phyloP scores from a whole-genome alignment of 176 grass and related monocot species.

The Typha latifolia region DNA sequence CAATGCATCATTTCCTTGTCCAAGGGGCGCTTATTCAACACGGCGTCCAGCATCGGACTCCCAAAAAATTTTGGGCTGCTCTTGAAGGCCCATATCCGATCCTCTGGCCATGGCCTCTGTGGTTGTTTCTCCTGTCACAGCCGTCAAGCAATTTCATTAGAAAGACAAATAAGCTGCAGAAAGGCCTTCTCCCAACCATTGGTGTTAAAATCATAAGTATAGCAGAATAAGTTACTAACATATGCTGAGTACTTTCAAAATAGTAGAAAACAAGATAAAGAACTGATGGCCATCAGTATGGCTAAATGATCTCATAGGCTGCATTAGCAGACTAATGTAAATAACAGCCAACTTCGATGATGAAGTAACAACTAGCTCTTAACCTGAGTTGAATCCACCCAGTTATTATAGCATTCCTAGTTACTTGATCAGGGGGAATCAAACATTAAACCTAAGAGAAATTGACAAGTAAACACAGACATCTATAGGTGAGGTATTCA shows the following conservation, averaged over 20 bases:
- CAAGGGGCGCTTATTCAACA: conserved; percentile 72
- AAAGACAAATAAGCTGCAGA: too few species aligned
- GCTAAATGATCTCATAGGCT: too few species aligned
- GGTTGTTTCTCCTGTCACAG: conserved; percentile 87
- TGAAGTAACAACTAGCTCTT: too few species aligned
- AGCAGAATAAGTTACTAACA: background rate
- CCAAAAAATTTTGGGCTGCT: conserved; percentile 85
- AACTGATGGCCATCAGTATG: too few species aligned
- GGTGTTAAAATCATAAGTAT: background rate
- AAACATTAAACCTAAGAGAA: too few species aligned
- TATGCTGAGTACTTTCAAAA: too few species aligned
- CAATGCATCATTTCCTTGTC: conserved; percentile 98
- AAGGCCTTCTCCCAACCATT: too few species aligned
- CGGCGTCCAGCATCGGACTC: conserved; percentile 89
- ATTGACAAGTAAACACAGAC: too few species aligned
- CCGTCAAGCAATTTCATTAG: conserved; percentile 15
- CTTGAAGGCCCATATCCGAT: conserved; percentile 90
- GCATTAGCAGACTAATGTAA: background rate
- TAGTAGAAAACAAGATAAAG: too few species aligned
- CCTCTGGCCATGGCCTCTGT: conserved; percentile 94
- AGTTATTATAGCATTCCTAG: too few species aligned
- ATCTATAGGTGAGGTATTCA: background rate
- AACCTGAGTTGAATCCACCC: too few species aligned
- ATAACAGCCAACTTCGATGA: background rate
- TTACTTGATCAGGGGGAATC: too few species aligned